phyloP scores from a whole-genome alignment of 371 early-diverging fungal species.

The Mucor lusitanicus region DNA sequence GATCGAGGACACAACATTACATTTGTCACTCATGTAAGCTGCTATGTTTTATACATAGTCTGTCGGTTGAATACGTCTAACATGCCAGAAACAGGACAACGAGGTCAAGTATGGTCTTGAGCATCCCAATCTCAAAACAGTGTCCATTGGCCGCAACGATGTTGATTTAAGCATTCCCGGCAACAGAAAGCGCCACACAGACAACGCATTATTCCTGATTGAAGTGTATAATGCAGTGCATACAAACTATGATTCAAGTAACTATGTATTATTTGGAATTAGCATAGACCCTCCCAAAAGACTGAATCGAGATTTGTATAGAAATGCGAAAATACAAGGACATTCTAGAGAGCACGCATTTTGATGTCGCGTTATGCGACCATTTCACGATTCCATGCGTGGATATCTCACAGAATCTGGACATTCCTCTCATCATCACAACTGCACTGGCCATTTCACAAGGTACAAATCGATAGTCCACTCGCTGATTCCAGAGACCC shows the following conservation, averaged over 20 bases:
- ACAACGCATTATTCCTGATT: not conserved
- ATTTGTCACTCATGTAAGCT: conserved; percentile 17
- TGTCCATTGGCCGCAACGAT: not conserved
- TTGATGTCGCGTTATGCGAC: conserved; percentile 21
- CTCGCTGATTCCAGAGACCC: not conserved
- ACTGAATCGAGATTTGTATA: not conserved
- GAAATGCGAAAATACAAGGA: not conserved
- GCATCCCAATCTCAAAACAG: conserved; percentile 10
- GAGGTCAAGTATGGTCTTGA: conserved; percentile 20
- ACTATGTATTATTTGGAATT: not conserved
- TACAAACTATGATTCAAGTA: not conserved
- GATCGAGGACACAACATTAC: conserved; percentile 17
- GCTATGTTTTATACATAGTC: too few relatives aligned
- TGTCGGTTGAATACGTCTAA: not conserved
- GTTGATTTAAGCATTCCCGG: not conserved
- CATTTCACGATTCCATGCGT: conserved; percentile 9
- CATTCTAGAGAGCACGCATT: not conserved
- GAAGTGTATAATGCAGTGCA: not conserved
- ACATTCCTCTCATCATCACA: conserved; percentile 12
- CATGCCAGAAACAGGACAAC: not conserved
- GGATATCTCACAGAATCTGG: conserved; percentile 3
- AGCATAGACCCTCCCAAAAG: not conserved
- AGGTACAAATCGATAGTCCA: not conserved
- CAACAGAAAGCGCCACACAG: not conserved
- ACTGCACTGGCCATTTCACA: not conserved